Evolutionary conservation across 805 yeast species (phyloP).

Genomic region (Metschnikowia continentalis): DNA sequence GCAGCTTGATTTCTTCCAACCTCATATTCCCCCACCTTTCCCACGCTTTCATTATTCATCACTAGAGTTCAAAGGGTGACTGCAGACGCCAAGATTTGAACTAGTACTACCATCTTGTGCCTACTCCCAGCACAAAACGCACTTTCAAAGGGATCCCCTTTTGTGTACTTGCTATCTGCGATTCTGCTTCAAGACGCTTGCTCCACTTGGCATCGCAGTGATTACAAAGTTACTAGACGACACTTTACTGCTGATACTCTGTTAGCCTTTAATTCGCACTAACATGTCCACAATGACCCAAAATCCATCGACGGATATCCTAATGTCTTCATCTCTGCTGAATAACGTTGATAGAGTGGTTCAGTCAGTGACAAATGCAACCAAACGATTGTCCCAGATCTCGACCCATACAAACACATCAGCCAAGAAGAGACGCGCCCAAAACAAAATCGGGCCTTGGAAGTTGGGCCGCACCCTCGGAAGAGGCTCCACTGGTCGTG

Average conservation of each 20-base stretch:
- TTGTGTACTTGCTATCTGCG: neutral
- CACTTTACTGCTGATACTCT: neutral
- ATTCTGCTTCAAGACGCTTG: neutral
- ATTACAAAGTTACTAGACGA: neutral
- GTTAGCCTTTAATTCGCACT: neutral
- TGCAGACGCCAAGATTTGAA: neutral
- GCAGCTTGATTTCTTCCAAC: neutral
- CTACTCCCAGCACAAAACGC: neutral
- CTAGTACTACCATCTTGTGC: neutral
- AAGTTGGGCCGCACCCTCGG: constrained; percentile 91
- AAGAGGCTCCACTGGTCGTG: constrained; percentile 95
- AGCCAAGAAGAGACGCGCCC: constrained; percentile 41
- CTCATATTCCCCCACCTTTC: neutral
- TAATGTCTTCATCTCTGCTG: constrained; percentile 16
- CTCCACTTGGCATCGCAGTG: neutral
- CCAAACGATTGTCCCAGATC: constrained; percentile 48
- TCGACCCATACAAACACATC: constrained; percentile 41
- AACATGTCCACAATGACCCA: constrained; percentile 15
- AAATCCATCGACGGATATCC: constrained; percentile 12
- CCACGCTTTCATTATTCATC: neutral
- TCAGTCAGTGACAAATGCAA: constrained; percentile 43
- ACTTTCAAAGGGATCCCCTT: neutral
- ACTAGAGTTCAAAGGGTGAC: neutral
- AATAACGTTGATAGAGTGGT: constrained; percentile 37
- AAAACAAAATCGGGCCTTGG: constrained; percentile 89